A percentile compares a stretch with the other conserved stretches of the same genome.
Conservation (phyloP, 495 filamentous ascomycete species). For the Podospora conica region DNA sequence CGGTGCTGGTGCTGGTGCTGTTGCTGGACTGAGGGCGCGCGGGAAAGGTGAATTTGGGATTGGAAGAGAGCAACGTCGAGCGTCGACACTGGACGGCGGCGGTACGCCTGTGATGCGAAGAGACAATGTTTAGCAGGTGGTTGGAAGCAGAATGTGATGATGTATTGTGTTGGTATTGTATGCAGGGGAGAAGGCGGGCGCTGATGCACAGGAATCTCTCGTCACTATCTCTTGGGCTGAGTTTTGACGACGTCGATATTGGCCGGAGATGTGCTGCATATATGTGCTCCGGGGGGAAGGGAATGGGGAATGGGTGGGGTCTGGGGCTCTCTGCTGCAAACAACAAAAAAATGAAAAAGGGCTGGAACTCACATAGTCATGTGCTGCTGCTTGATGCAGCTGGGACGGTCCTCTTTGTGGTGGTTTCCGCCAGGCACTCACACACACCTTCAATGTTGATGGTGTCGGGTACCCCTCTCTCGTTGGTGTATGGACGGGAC, state of each 20-base stretch:
- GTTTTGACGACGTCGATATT: slow-evolving; percentile 19
- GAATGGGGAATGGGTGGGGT: no score
- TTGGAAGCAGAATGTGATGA: slow-evolving; percentile 1
- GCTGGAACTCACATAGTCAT: slow-evolving; percentile 5
- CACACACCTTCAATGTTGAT: background rate
- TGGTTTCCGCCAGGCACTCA: slow-evolving; percentile 1
- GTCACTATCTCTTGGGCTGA: slow-evolving; percentile 17
- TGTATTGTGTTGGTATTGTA: background rate
- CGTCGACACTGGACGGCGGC: slow-evolving; percentile 17
- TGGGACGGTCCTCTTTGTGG: background rate
- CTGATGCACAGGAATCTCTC: no score
- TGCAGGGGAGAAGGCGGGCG: no score
- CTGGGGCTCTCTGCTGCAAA: background rate
- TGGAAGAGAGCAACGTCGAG: slow-evolving; percentile 8
- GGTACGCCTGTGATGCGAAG: slow-evolving; percentile 14
- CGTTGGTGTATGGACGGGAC: no score
- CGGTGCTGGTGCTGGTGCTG: background rate
- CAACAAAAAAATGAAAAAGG: background rate
- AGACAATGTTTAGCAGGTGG: background rate
- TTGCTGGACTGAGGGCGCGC: background rate
- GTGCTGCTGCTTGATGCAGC: background rate
- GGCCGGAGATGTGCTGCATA: slow-evolving; percentile 7
- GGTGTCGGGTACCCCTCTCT: background rate
- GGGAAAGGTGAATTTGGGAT: background rate
- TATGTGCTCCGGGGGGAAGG: slow-evolving; percentile 9